Evolutionary conservation across 106 monocot genomes (phyloP).

Genomic region (Agapanthus africanus): DNA sequence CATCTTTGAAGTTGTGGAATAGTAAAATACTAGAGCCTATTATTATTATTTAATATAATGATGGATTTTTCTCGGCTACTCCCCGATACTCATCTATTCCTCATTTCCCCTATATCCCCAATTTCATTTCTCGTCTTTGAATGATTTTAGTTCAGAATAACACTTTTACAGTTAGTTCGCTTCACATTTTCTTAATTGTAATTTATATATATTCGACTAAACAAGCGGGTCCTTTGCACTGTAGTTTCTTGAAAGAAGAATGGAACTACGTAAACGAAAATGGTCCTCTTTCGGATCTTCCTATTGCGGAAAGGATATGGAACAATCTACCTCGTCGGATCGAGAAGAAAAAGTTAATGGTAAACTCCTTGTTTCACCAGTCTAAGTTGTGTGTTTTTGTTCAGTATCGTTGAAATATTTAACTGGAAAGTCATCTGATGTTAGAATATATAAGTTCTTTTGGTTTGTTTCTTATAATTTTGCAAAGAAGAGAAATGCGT

Average conservation of each 20-base stretch:
- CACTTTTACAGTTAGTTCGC: background rate
- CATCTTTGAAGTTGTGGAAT: conserved; percentile 43
- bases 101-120: too few species aligned
- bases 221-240: conserved; percentile 11
- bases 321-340: conserved; percentile 45
- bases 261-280: conserved; percentile 52
- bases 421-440: too few species aligned
- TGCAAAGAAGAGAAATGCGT: too few species aligned
- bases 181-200: background rate
- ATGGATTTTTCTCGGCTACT: too few species aligned
- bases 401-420: background rate
- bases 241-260: conserved; percentile 76
- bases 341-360: conserved; percentile 46
- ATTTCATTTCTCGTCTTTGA: too few species aligned
- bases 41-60: background rate
- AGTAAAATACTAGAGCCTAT: conserved; percentile 6
- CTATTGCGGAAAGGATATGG: conserved; percentile 53
- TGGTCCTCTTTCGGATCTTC: conserved; percentile 30
- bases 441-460: too few species aligned
- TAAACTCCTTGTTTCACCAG: conserved; percentile 15
- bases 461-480: too few species aligned
- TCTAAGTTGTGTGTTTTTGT: background rate
- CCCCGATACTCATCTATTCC: too few species aligned
- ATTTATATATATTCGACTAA: background rate
- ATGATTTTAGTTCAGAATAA: too few species aligned